Base-by-base conservation (phyloP, 108 stramenopile species). In the Pseudonitzschia pungens region DNA sequence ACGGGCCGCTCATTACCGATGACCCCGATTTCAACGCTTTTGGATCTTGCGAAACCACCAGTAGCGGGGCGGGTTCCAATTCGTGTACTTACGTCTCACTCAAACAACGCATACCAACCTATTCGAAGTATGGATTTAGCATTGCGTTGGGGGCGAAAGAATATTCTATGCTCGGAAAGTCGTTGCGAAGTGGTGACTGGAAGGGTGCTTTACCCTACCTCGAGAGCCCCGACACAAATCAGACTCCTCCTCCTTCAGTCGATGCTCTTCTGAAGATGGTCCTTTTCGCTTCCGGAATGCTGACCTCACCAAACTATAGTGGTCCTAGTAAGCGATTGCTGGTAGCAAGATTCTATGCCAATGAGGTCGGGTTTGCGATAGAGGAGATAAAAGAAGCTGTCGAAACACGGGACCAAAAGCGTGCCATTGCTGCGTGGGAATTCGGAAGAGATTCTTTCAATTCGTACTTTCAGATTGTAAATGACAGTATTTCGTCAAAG, bases 381-480 rank as follows among this genome's bases (percentile, higher is more conserved):
- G 69, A 77, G 52, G 74, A 83, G 68, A 58, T 88, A 26, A 51
- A 32, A 26, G 57, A 51, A 27, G 86, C 87, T 10, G 79, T 91
- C 50, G 67, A 77, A 22, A 65, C 63, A 18, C 44, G 71, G 52
- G 86, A 91, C 74, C 27, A 52, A 26, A 40, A 31, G 18, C 71
- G 80, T 21, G 82, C 87, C 1, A 29, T 79, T 28, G 80, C 56
- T 20, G 87, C 87, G 43, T 91, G 86, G 87, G 84, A 87, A 28
- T 88, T 85, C 79, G 90, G 90, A 33, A 77, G 68, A 41, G 87
- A 91, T 81, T 84, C 80, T 21, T 91, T 78, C 78, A 91, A 91
- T 75, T 83, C 81, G 16, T 91, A 88, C 31, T 82, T 85, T 57
- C 80, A 81, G 33, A 79, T 88, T 42, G 81, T 91, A 41, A 91